Percentiles rank a stretch among this genome's conserved stretches.
Evolutionary conservation across 495 filamentous ascomycete genomes (phyloP).

Genomic region (Podospora conica): DNA sequence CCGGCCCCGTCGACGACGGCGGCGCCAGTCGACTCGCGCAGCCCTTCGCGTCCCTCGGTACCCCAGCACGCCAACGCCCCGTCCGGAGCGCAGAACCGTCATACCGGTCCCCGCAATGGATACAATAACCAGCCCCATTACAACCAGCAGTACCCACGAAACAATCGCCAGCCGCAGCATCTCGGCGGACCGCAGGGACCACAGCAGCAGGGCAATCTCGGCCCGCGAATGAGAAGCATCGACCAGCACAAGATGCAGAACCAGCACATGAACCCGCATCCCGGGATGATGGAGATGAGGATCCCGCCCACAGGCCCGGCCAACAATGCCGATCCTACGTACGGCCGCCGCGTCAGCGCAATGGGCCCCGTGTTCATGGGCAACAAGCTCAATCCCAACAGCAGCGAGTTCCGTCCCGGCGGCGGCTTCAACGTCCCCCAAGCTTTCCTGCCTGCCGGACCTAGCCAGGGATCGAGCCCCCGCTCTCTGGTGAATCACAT

Average conservation of each 20-base stretch:
- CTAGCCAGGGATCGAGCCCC: slow-evolving; percentile 60
- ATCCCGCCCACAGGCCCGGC: slow-evolving; percentile 50
- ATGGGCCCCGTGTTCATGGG: slow-evolving; percentile 42
- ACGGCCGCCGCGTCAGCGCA: slow-evolving; percentile 42
- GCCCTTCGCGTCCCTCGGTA: slow-evolving; percentile 22
- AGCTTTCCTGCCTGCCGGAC: slow-evolving; percentile 67
- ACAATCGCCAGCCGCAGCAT: slow-evolving; percentile 35
- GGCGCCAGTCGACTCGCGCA: slow-evolving; percentile 24
- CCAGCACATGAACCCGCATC: slow-evolving; percentile 32
- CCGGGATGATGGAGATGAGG: slow-evolving; percentile 36
- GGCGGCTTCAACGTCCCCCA: slow-evolving; percentile 63
- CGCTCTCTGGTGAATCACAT: slow-evolving; percentile 46
- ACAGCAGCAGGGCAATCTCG: slow-evolving; percentile 33
- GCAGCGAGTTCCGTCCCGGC: slow-evolving; percentile 77
- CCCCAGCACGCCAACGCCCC: slow-evolving; percentile 30
- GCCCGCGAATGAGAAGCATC: slow-evolving; percentile 38
- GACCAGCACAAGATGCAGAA: slow-evolving; percentile 42
- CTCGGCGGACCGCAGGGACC: slow-evolving; percentile 22
- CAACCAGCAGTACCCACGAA: slow-evolving; percentile 24
- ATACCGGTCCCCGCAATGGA: slow-evolving; percentile 24
- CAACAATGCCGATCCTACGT: slow-evolving; percentile 40
- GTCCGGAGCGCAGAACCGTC: slow-evolving; percentile 30
- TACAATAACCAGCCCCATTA: slow-evolving; percentile 30
- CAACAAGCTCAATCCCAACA: slow-evolving; percentile 73
- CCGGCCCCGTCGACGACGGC: slow-evolving; percentile 18